Evolutionary conservation across 805 yeast genomes (phyloP), one percentile per base, ranked within the genome.

Genomic region (Kregervanrija pseudodelftensis): DNA sequence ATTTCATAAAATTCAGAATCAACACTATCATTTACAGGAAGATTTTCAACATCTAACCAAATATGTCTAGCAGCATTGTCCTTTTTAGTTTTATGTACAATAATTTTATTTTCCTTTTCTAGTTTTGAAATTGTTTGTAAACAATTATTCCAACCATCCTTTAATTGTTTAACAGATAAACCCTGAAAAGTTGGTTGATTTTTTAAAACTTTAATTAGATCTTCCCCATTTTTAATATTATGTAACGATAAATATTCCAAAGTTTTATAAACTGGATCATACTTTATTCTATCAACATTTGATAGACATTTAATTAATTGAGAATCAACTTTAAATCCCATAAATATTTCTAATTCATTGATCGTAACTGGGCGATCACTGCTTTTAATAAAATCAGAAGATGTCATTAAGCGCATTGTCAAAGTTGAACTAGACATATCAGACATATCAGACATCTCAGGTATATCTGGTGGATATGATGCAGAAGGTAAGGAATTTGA

Each of bases 81-180:
- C 69, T 93, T 95, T 58, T 91, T 89, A 28, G 95, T 89, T 46
- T 96, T 75, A 54, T 87, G 69, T 1, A 93, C 96, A 31, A 93
- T 70, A 33, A 91, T 79, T 56, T 85, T 82, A 46, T 83, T 76
- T 45, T 82, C 82, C 44, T 73, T 72, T 59, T 93, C 99, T 30
- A 93, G 68, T 54, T 84, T 82, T 40, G 81, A 80, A 22, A 93
- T 80, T 0, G 93, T 83, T 5, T 78, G 80, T 34, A 83, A 64
- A 61, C 96, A 91, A 12, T 89, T 91, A 42, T 85, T 77, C 99
- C 99, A 93, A 17, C 99, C 99, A 58, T 88, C 96, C 56, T 80
- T 80, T 41, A 80, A 64, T 43, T 72, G 74, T 54, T 84, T 86
- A 30, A 91, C 96, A 0, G 89, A 70, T 2, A 83, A 74, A 2